phyloP scores from a whole-genome alignment of 345 rosid genomes.

The Syzygium grande region DNA sequence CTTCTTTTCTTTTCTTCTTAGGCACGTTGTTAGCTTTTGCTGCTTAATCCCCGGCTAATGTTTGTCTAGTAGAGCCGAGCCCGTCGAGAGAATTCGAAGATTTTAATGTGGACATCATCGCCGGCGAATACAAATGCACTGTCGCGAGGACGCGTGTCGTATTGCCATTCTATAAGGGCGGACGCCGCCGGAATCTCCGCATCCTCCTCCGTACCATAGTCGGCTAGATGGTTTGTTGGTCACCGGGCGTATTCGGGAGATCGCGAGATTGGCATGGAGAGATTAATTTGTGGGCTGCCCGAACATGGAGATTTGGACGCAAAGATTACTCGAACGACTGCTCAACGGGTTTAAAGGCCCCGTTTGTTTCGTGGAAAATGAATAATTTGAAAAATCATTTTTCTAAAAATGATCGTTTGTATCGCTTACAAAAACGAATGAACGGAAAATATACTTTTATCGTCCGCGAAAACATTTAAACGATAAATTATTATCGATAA shows the following conservation, averaged over 20 bases:
- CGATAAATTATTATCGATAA: neutral
- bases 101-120: fast-evolving
- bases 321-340: neutral
- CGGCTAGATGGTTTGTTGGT: neutral
- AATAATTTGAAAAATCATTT: fast-evolving
- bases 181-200: neutral
- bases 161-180: fast-evolving
- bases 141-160: fast-evolving
- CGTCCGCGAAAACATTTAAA: neutral
- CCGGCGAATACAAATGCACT: fast-evolving
- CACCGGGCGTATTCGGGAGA: fast-evolving
- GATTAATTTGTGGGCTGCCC: neutral
- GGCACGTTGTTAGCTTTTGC: too few relatives aligned
- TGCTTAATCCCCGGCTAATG: neutral
- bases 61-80: fast-evolving
- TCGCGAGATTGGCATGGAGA: neutral
- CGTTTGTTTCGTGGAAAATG: fast-evolving
- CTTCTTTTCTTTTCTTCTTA: too few relatives aligned
- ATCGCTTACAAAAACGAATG: fast-evolving
- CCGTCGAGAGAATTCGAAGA: fast-evolving
- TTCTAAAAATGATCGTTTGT: fast-evolving
- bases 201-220: neutral
- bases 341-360: fast-evolving
- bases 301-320: neutral
- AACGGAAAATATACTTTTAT: fast-evolving